Evolutionary conservation across 176 grass and related monocot genomes (phyloP), one percentile per base, ranked within the genome.

Genomic region (Triticum dicoccoides): DNA sequence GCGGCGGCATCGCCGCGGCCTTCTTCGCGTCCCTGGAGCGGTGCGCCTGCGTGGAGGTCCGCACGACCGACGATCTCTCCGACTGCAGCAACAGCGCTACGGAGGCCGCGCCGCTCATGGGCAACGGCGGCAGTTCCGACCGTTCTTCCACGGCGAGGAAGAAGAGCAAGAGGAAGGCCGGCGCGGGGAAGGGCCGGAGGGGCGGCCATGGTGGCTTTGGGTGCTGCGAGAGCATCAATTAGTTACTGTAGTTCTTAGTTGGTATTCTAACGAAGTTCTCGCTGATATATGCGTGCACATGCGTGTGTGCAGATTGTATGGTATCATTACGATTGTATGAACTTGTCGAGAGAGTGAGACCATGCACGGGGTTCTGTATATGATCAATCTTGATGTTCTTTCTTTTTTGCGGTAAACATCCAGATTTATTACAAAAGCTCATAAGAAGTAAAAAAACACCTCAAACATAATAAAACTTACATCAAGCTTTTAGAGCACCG

Each of bases 11-110:
- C 79, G 63, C 80, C 18, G 37, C 25, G 33, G 80, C 44, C 23
- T 90, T 87, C 89, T 87, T 90, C 45, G 10, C 17, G 34, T 90
- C 89, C 5, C 65, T 90, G 25, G 68, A 87, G 33, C 9, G 37
- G 5, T 91, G 85, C 80, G 34, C 54, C 5, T 90, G 89, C 85
- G 44, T 87, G 1, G 74, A 80, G 41, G 18, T 90, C 12, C 23
- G 65, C 54, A 83, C 84, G 2, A 24, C 15, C 17, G 56, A 73
- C 24, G 79, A 87, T 7, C 11, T 24, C 23, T 15, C 24, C 39
- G 11, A n/a, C 7, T 5, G 5, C 54, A 3, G 8, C 38, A 17
- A 5, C 6, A 0, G 76, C 7, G 41, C 65, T 1, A 9, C 5
- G 9, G 85, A 82, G 23, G 41, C 73, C 12, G 9, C 12, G 80